phyloP scores from a whole-genome alignment of 2,329 filamentous ascomycete genomes.

The Zopfia rhizophila region DNA sequence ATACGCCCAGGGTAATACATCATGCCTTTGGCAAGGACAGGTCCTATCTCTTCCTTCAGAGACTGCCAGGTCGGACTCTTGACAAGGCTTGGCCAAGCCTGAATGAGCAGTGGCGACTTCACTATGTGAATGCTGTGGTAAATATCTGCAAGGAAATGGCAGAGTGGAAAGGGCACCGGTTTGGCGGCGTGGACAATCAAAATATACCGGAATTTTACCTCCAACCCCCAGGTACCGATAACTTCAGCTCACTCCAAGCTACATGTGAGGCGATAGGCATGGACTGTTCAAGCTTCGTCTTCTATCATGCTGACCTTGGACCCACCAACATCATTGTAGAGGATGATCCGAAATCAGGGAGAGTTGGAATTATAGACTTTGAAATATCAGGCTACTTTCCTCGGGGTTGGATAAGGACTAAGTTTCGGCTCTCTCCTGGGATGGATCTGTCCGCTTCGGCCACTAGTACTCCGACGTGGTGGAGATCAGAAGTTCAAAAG shows the following conservation, averaged over 20 bases:
- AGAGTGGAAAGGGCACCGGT: slow-evolving; percentile 9
- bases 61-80: slow-evolving; percentile 37
- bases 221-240: slow-evolving; percentile 2
- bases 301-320: slow-evolving; percentile 45
- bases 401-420: slow-evolving; percentile 45
- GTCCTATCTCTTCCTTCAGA: slow-evolving; percentile 37
- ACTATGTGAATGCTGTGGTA: slow-evolving; percentile 31
- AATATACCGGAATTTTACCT: slow-evolving; percentile 14
- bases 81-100: slow-evolving; percentile 36
- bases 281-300: slow-evolving; percentile 39
- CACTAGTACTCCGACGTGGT: slow-evolving; percentile 9
- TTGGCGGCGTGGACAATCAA: slow-evolving; percentile 15
- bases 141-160: slow-evolving; percentile 20
- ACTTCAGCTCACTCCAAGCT: slow-evolving; percentile 10
- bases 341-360: slow-evolving; percentile 16
- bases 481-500: slow-evolving; percentile 16
- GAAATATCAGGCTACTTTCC: slow-evolving; percentile 45
- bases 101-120: slow-evolving; percentile 26
- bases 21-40: slow-evolving; percentile 30
- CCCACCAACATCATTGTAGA: slow-evolving; percentile 44
- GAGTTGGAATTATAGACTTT: slow-evolving; percentile 45
- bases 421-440: slow-evolving; percentile 43
- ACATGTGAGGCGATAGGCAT: slow-evolving; percentile 32
- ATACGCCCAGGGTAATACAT: slow-evolving; percentile 18
- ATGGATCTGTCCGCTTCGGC: slow-evolving; percentile 34